These are phyloP conservation scores for Helotiales sp. DNA, from an alignment of 2,329 filamentous ascomycete genomes.

Conservation along the genomic window DNA sequence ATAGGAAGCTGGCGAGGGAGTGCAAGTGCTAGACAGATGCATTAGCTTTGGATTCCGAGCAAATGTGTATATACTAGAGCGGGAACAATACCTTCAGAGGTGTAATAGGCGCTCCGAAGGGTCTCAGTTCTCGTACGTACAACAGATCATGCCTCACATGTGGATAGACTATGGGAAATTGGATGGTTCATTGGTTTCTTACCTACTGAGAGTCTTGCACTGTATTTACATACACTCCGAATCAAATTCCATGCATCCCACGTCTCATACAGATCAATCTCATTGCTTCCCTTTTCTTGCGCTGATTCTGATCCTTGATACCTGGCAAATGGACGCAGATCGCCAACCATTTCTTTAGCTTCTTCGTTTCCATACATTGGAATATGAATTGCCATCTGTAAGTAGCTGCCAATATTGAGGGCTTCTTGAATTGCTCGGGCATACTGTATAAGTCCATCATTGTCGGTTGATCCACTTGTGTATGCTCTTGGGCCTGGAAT, in stretches of 20 bases:
- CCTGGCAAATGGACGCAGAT: slow-evolving; percentile 41
- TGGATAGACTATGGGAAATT: slow-evolving; percentile 25
- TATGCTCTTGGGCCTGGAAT: slow-evolving; percentile 77
- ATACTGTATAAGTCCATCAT: slow-evolving; percentile 71
- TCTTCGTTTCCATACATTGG: slow-evolving; percentile 80
- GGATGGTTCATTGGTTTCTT: slow-evolving; percentile 51
- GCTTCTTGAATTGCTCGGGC: slow-evolving; percentile 83
- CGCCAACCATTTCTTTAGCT: slow-evolving; percentile 45
- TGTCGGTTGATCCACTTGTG: slow-evolving; percentile 53
- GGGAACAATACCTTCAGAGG: slow-evolving; percentile 40
- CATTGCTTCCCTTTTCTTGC: slow-evolving; percentile 47
- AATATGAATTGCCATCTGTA: slow-evolving; percentile 80
- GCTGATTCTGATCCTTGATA: slow-evolving; percentile 40
- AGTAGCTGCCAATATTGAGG: slow-evolving; percentile 72
- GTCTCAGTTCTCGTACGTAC: slow-evolving; percentile 31
- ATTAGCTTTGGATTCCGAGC: slow-evolving; percentile 28
- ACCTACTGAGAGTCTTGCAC: slow-evolving; percentile 81
- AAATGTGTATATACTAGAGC: slow-evolving; percentile 15
- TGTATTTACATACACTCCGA: slow-evolving; percentile 84
- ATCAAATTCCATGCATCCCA: slow-evolving; percentile 97
- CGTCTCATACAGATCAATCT: slow-evolving; percentile 73
- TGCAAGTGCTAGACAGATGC: slow-evolving; percentile 47
- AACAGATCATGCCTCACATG: slow-evolving; percentile 30
- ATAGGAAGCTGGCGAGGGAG: slow-evolving; percentile 64
- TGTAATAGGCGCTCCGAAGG: slow-evolving; percentile 36